phyloP scores from a whole-genome alignment of 2,329 filamentous ascomycete genomes.

The Bretziella fagacearum region DNA sequence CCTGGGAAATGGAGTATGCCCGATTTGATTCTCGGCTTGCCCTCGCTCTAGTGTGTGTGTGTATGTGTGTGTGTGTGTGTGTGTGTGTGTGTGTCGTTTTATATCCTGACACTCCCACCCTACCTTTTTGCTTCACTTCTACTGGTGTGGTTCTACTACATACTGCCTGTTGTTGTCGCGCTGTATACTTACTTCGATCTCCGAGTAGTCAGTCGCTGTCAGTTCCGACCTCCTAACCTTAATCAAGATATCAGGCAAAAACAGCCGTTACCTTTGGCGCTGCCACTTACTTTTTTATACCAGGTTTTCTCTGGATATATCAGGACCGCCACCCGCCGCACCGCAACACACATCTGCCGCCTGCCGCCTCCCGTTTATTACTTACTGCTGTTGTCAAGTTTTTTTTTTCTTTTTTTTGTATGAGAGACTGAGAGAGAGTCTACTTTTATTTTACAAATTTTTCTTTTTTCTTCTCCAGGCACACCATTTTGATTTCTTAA shows the following conservation, averaged over 20 bases:
- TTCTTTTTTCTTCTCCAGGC: not conserved
- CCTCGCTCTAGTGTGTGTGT: not conserved
- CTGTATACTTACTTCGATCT: not conserved
- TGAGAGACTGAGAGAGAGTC: not conserved
- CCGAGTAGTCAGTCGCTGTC: not conserved
- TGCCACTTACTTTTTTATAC: slow-evolving; percentile 1
- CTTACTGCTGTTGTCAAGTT: not conserved
- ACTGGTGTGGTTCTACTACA: not conserved
- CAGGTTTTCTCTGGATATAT: not conserved
- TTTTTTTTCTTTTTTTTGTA: no score
- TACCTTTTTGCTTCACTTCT: not conserved
- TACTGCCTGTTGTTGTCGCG: not conserved
- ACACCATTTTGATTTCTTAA: no score
- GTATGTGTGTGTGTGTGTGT: no score
- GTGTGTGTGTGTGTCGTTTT: no score
- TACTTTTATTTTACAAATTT: not conserved
- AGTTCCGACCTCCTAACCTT: not conserved
- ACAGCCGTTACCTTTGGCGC: not conserved
- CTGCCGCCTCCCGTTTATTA: slow-evolving; percentile 1
- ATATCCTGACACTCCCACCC: not conserved
- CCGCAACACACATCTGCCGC: not conserved
- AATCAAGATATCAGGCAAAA: slow-evolving; percentile 4
- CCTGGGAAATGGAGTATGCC: no score
- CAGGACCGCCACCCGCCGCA: not conserved
- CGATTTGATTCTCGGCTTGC: no score